Base-by-base conservation (phyloP, 2,329 filamentous ascomycete genomes). In the Colletotrichum higginsianum region DNA sequence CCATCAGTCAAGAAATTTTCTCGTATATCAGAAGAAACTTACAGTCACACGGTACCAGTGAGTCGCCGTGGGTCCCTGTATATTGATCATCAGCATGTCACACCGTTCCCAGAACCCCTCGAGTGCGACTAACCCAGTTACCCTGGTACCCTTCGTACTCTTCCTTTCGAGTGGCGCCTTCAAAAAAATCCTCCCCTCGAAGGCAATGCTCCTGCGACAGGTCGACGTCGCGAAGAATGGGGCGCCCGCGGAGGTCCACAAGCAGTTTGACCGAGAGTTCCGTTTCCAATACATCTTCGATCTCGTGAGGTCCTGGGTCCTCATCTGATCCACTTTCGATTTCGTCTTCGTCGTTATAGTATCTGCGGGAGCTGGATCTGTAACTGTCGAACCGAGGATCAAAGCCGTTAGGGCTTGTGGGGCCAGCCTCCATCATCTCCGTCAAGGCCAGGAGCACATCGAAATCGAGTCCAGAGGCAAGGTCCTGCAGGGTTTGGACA, bases 401-500 rank as follows among this genome's bases (percentile, higher is more conserved):
- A 23, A 23, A 40, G 30, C 44, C 30, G 8, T 50, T 8, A 15
- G 15, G 35, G 71, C 8, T 70, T 56, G 66, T 35, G n/a, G 2
- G 7, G 2, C 79, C 78, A 3, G 18, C 56, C 52, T 80, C 76
- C 63, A 68, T 61, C 66, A 76, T 79, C 62, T 83, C 77, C 6
- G 83, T 62, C 0, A 78, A 73, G 3, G 76, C 78, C 16, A 83
- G 75, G 26, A 83, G 81, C 2, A 83, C 50, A 5, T 80, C 75
- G 2, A 83, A 75, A 1, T 72, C 73, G 0, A 80, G 65, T 2
- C 77, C 76, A 0, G 67, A 61, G 13, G 77, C 78, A 1, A 78
- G 21, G 1, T 76, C 52, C 1, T 73, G 70, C 6, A 84, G 75
- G 21, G 62, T 66, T 11, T 79, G 74, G 0, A 80, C 75, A 2